Base-by-base conservation (phyloP, 192 early-diverging fungal genomes). In the Coemansia sp. region DNA sequence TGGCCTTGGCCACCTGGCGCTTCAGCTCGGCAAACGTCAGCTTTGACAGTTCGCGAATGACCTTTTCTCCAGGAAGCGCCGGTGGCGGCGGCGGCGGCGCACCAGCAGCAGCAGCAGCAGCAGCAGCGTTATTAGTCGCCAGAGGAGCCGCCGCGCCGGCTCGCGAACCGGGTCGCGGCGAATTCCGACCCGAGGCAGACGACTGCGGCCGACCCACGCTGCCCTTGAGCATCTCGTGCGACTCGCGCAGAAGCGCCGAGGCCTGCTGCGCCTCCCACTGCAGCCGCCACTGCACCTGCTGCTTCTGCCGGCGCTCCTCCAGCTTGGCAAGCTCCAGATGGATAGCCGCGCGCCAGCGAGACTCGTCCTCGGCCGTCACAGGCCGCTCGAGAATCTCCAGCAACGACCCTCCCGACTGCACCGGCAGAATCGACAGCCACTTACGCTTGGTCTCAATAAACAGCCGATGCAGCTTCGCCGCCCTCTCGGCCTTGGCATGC, bases 391-490 rank as follows among this genome's bases (percentile, higher is more conserved):
- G 81, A 51, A 97, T 93, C 67, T 93, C 91, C 28, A 92, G 83
- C 24, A 98, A 74, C 60, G 88, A 90, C 46, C 79, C 69, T 6
- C 95, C 97, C 14, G 84, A 80, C 76, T 95, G 92, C n/a, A 95
- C 84, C 30, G 87, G 87, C 55, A 97, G 83, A 29, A 95, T 86
- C n/a, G 85, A 82, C 47, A 95, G 76, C 28, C 94, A 84, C 59
- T 91, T 84, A 32, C 95, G 86, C 78, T 97, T 98, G 35, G 95
- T 94, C 72, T 97, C 95, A 8, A 87, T 82, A 56, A 93, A 86
- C 32, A 95, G 73, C 6, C 88, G 84, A 53, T 88, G 85, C 49
- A 87, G 67, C 62, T 78, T 73, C 50, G 80, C 80, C 8, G 80
- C 80, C 6, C 80, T 65, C 61, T 82, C 75, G 7, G 74, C 80